phyloP scores from a whole-genome alignment of 106 monocot genomes.

The Vanilla planifolia region DNA sequence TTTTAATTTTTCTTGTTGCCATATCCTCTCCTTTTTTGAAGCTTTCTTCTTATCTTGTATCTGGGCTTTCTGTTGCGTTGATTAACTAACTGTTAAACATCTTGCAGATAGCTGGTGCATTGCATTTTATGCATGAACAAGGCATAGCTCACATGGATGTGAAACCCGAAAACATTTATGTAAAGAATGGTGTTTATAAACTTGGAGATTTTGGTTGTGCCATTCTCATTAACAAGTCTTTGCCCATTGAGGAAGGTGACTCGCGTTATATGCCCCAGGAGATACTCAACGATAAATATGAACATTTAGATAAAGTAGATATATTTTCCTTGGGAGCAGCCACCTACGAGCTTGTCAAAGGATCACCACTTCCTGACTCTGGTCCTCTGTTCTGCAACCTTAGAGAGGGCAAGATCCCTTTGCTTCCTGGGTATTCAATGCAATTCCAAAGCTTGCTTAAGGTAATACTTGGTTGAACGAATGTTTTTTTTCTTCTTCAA shows the following conservation, averaged over 20 bases:
- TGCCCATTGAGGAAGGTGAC: conserved; percentile 92
- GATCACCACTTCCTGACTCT: conserved; percentile 69
- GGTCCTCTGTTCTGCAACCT: conserved; percentile 74
- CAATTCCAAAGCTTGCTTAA: conserved; percentile 75
- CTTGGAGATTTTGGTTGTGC: conserved; percentile 98
- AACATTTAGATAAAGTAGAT: conserved; percentile 90
- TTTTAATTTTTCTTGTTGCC: too few species aligned
- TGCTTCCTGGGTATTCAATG: conserved; percentile 80
- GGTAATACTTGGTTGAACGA: conserved; percentile 26
- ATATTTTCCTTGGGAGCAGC: conserved; percentile 87
- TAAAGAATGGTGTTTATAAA: conserved; percentile 69
- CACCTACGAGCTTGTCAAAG: conserved; percentile 79
- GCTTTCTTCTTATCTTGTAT: too few species aligned
- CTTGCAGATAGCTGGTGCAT: conserved; percentile 71
- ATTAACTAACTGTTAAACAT: not conserved
- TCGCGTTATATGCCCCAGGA: conserved; percentile 92
- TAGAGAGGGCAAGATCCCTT: conserved; percentile 77
- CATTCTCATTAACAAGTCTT: conserved; percentile 58
- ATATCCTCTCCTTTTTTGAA: too few species aligned
- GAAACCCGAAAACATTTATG: conserved; percentile 97
- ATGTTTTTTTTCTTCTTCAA: too few species aligned
- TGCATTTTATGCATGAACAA: conserved; percentile 70
- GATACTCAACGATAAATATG: conserved; percentile 79
- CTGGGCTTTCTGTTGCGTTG: not conserved
- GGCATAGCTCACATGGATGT: conserved; percentile 93